Percentiles rank a stretch among this genome's conserved stretches.
phyloP scores from a whole-genome alignment of 139 green algal genomes.

The Pseudopediastrum boryanum region DNA sequence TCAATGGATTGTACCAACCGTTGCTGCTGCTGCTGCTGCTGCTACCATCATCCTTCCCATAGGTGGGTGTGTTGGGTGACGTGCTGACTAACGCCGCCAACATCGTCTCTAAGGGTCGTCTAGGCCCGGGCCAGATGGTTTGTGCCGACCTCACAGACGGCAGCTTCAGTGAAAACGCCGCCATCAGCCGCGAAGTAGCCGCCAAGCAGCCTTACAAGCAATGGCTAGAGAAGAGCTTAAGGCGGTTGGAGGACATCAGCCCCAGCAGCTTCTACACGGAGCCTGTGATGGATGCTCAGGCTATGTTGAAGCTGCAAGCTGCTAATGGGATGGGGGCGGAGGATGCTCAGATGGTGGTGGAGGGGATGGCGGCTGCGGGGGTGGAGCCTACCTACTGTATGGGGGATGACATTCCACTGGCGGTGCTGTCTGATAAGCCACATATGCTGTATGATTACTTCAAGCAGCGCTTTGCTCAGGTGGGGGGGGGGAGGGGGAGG shows the following conservation, averaged over 20 bases:
- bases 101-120: slow-evolving; percentile 89
- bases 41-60: neutral
- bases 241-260: slow-evolving; percentile 61
- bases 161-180: slow-evolving; percentile 86
- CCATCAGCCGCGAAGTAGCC: slow-evolving; percentile 83
- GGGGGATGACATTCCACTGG: slow-evolving; percentile 97
- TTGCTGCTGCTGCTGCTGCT: too few relatives aligned
- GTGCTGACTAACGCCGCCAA: slow-evolving; percentile 86
- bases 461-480: slow-evolving; percentile 99
- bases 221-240: slow-evolving; percentile 72
- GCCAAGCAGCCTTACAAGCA: slow-evolving; percentile 80
- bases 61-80: slow-evolving; percentile 93
- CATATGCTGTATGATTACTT: slow-evolving; percentile 99
- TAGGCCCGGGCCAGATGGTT: slow-evolving; percentile 98
- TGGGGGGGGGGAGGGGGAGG: slow-evolving; percentile 20
- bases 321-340: slow-evolving; percentile 81
- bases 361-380: slow-evolving; percentile 90
- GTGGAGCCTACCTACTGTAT: slow-evolving; percentile 99
- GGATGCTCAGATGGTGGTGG: slow-evolving; percentile 96
- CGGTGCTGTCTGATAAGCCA: slow-evolving; percentile 88
- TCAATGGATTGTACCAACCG: too few relatives aligned
- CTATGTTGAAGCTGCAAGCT: slow-evolving; percentile 62
- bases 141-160: slow-evolving; percentile 82
- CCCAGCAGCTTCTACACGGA: slow-evolving; percentile 44
- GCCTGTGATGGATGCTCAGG: slow-evolving; percentile 57